phyloP scores from a whole-genome alignment of 139 green algal species.

The Picochlorum sp. region DNA sequence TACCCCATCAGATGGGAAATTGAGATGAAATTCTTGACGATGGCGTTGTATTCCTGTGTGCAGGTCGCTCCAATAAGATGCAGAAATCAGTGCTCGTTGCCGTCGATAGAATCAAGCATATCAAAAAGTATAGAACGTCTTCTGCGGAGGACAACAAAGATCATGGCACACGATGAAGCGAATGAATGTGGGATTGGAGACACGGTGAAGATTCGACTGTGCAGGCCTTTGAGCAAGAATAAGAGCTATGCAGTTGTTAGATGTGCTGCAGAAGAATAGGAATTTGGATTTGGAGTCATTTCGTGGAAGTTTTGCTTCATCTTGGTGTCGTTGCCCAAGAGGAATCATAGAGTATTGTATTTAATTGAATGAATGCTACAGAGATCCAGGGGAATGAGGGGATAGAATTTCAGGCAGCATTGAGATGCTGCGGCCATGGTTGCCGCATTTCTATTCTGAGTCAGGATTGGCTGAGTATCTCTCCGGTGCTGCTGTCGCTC shows the following conservation, averaged over 20 bases:
- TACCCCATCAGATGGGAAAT: no score
- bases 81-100: constrained; percentile 50
- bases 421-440: constrained; percentile 42
- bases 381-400: constrained; percentile 37
- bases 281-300: constrained; percentile 32
- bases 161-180: constrained; percentile 54
- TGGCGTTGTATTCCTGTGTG: not conserved
- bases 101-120: constrained; percentile 23
- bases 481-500: no score
- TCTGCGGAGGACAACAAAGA: constrained; percentile 34
- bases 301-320: constrained; percentile 20
- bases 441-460: no score
- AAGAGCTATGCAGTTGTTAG: constrained; percentile 42
- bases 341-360: not conserved
- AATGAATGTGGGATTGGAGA: constrained; percentile 53
- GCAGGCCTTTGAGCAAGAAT: constrained; percentile 49
- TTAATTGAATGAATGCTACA: not conserved
- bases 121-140: constrained; percentile 36
- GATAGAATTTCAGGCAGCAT: constrained; percentile 41
- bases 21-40: no score
- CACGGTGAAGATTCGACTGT: constrained; percentile 40
- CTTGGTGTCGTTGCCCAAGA: not conserved
- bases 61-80: constrained; percentile 52
- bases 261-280: constrained; percentile 33
- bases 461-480: no score